Base-by-base conservation (phyloP, 768 basidiomycete species). In the Hericium rajendrae region DNA sequence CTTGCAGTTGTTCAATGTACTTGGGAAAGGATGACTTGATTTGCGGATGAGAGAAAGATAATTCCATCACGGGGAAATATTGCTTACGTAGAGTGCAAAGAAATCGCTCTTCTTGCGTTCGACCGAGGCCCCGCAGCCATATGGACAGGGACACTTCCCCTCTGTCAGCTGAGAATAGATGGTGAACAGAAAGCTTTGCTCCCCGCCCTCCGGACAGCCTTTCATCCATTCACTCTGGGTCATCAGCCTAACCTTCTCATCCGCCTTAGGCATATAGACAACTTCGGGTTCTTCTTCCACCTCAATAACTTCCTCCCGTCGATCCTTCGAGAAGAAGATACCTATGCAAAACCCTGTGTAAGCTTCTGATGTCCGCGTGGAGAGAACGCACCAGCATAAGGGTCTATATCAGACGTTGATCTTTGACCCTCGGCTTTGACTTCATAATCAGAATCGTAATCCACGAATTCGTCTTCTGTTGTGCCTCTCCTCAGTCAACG, bases 161-260 rank as follows among this genome's bases (percentile, higher is more conserved):
- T 79, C 78, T 62, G 77, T 79, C 53, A 94, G 76, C 61, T 87
- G 79, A 50, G 84, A 80, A 69, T 93, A 94, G 32, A 93, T 78
- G 61, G 84, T 80, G 72, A 97, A 97, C 53, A 97, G 74, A 72
- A 88, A 88, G 58, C 82, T 83, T 67, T 97, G 93, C 69, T 97
- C 93, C 65, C 86, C 84, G 53, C 89, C 91, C 69, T 95, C 93
- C 0, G 94, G 93, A 70, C 94, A 97, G 18, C 94, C 94, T 68
- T 89, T 91, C 94, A 97, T 97, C 92, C 92, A 97, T 67, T 94
- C 85, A 26, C 90, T 91, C 70, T 91, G 88, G 20, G 85, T 85
- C 80, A 95, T 83, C 41, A 94, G 72, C 61, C 81, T 81, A 37
- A 83, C 76, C 16, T 70, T 70, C 56, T 82, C 78, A 41, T 69